Percentiles rank a stretch among this genome's conserved stretches.
These are phyloP conservation scores for Amphicarpaea edgeworthii DNA, from an alignment of 306 rosid genomes.

Conservation along the genomic window DNA sequence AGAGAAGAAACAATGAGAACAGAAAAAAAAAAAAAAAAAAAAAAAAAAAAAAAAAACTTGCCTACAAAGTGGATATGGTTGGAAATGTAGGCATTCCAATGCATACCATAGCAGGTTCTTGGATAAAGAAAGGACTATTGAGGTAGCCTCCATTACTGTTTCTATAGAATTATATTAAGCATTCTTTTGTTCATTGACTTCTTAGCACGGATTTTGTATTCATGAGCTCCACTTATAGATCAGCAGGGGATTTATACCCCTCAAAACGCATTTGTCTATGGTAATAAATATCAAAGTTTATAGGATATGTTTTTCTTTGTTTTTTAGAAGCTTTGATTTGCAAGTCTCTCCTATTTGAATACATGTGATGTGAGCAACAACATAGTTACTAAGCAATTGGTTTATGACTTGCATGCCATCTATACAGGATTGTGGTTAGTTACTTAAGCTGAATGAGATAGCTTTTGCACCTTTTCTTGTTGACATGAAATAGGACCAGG, in stretches of 20 bases:
- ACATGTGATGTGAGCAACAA: neutral
- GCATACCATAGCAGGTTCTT: slow-evolving; percentile 21
- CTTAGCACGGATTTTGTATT: slow-evolving; percentile 32
- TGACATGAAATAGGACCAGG: neutral
- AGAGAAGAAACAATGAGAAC: neutral
- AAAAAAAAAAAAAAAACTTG: too few relatives aligned
- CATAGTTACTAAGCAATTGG: slow-evolving; percentile 12
- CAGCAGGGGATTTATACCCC: slow-evolving; percentile 26
- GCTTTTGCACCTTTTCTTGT: neutral
- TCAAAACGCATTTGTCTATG: neutral
- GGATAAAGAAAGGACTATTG: slow-evolving; percentile 18
- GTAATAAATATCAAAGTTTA: slow-evolving; percentile 22
- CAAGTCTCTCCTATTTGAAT: neutral
- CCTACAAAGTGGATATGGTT: neutral
- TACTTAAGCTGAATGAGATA: slow-evolving; percentile 10
- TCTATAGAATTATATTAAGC: slow-evolving; percentile 36
- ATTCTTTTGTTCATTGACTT: slow-evolving; percentile 63
- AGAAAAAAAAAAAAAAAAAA: too few relatives aligned
- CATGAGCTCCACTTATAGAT: slow-evolving; percentile 43
- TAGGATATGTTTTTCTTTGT: too few relatives aligned
- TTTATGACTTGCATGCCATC: slow-evolving; percentile 17
- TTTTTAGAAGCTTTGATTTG: too few relatives aligned
- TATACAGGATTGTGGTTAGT: neutral
- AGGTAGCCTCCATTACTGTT: slow-evolving; percentile 34
- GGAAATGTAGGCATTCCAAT: slow-evolving; percentile 1